phyloP scores from a whole-genome alignment of 495 filamentous ascomycete genomes.

The Chaetomidium leptoderma region DNA sequence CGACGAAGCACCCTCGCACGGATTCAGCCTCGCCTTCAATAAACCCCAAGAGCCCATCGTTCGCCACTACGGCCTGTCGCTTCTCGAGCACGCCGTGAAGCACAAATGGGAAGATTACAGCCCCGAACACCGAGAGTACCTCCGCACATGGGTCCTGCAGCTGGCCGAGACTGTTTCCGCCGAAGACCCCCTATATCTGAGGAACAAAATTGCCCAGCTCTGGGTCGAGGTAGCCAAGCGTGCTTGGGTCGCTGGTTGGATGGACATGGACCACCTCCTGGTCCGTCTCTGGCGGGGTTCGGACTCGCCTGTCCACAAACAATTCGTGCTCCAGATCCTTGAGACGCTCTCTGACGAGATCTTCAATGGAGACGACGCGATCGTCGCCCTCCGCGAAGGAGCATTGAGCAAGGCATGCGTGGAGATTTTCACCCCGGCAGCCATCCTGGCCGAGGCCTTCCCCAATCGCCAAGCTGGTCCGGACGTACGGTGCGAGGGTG shows the following conservation, averaged over 20 bases:
- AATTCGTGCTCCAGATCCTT: conserved; percentile 74
- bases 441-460: conserved; percentile 68
- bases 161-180: conserved; percentile 68
- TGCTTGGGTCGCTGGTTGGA: conserved; percentile 86
- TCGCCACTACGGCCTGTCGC: conserved; percentile 86
- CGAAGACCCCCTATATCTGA: conserved; percentile 74
- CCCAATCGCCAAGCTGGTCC: conserved; percentile 58
- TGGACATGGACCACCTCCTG: conserved; percentile 85
- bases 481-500: conserved; percentile 65
- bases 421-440: conserved; percentile 82
- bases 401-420: conserved; percentile 83
- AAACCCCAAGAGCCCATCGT: conserved; percentile 69
- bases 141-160: conserved; percentile 69
- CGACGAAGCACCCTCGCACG: conserved; percentile 72
- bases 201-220: conserved; percentile 91
- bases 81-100: conserved; percentile 82
- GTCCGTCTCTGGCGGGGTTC: conserved; percentile 70
- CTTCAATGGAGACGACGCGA: conserved; percentile 82
- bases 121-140: conserved; percentile 54
- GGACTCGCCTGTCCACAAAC: conserved; percentile 64
- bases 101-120: conserved; percentile 74
- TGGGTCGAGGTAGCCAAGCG: conserved; percentile 95
- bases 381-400: conserved; percentile 74
- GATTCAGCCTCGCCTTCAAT: conserved; percentile 76
- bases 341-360: conserved; percentile 95